Base-by-base conservation (phyloP, 129 eudicot genomes). In the Chrysanthemum makinoi region DNA sequence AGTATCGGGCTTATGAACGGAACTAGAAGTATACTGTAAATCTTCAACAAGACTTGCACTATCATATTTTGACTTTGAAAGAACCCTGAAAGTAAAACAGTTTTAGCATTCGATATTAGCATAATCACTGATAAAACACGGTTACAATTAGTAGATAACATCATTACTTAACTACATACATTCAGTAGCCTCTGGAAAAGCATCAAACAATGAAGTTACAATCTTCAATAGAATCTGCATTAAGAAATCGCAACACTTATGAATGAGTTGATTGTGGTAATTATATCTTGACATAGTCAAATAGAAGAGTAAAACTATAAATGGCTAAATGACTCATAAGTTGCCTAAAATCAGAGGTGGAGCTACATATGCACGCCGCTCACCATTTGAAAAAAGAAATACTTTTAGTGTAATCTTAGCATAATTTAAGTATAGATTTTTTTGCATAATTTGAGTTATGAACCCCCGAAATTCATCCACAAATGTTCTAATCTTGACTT, bases 151-250 rank as follows among this genome's bases (percentile, higher is more conserved):
- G 17, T 50, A 35, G 3, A 43, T 15, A 3, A 24, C 12, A 56
- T 33, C 63, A 19, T 79, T 26, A 17, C 48, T 80, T 43, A 20
- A 73, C 14, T 46, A 48, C 85, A 16, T 87, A 94, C 98, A 81
- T 62, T 89, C 86, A 18, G 97, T 78, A 46, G 90, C 90, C 73
- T 74, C 85, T 0, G 98, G 98, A 77, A 87, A 89, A 72, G 91
- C 82, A 79, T 94, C 93, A 65, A 89, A 94, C 54, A 94, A 59
- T 52, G 95, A 83, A 60, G 89, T 84, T 65, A 94, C 75, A 4
- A 80, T 77, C 87, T 86, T 83, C 71, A 89, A 72, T 57, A 77
- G 14, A 26, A 74, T 82, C 97, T 94, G 78, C 26, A 53, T n/a
- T 66, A 48, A 15, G 6, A 52, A 52, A 54, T 2, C 24, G 35